Evolutionary conservation across 345 rosid species (phyloP), one percentile per base, ranked within the genome.

Genomic region (Toxicodendron radicans): DNA sequence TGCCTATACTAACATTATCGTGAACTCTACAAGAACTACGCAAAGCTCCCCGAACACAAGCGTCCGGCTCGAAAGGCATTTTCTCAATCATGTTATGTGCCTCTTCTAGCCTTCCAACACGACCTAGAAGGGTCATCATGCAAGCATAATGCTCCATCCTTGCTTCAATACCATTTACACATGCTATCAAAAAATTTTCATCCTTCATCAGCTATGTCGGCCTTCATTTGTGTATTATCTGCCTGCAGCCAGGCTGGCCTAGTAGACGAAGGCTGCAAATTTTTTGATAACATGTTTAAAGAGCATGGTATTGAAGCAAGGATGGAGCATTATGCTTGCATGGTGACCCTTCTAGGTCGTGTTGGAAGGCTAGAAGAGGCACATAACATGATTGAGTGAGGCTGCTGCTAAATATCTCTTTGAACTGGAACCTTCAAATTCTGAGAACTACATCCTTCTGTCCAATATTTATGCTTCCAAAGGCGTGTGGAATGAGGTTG

Each of bases 261-360:
- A 65, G 77, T 82, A 20, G 86, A 84, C 32, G 85, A 88, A 79
- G 97, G 92, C 23, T 74, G 75, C 84, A 70, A 66, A 24, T 81
- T 81, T 76, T 89, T 91, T 67, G 70, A 72, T 66, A 78, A 77
- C 76, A 88, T 88, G 95, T 79, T 83, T 46, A 78, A 67, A 56
- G 84, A 84, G 41, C 79, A 87, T 64, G 88, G 89, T 48, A 81
- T 88, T 64, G 79, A 80, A 73, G 83, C 91, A 56, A 81, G 82
- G 73, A 54, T 87, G 78, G 97, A 91, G 79, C 98, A 90, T 73
- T 93, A 86, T 75, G 84, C 97, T 68, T 93, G 92, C 78, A 79
- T 90, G 90, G 90, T 93, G 38, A 89, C 80, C 82, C 93, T 91
- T 77, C 79, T 87, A 8, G 95, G 98, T 38, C 89, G 91, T 52